Evolutionary conservation across 768 basidiomycete species (phyloP), one percentile per base, ranked within the genome.

Genomic region (Vararia minispora): DNA sequence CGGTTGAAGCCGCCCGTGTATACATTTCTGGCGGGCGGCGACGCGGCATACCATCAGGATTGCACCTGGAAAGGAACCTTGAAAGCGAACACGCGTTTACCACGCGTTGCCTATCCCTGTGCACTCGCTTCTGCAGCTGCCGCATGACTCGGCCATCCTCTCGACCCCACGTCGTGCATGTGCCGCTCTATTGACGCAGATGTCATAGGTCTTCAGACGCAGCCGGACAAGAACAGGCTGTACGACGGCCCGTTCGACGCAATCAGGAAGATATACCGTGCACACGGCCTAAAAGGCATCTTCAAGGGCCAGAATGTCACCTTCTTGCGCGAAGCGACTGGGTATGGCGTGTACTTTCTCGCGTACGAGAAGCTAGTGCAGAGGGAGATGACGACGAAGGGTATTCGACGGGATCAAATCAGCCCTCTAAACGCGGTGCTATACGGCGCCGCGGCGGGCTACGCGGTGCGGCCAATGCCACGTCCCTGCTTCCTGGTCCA

Each of bases 231-330:
- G 9, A 81, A 82, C n/a, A 79, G 72, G 4, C 53, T 71, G 21
- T 97, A 91, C 60, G 62, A 60, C 7, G 94, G 94, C 1, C 92
- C 94, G 12, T 73, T 76, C 51, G 86, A 94, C 58, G 91, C 90
- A 28, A 77, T 90, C 39, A 76, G 67, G 55, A 91, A 91, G 58
- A 90, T 97, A 40, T 80, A 73, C 47, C 60, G 66, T 5, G 62
- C 69, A 21, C 68, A 87, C 44, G 92, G 94, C 17, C 66, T 95
- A 42, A 62, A 72, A 6, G 92, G 88, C 0, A 71, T 98, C 36
- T 95, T 83, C 69, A 94, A 95, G 58, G 94, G 92, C 21, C 92
- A 97, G 57, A 75, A 69, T 23, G 76, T 90, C 5, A 97, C 94
- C 2, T 72, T 98, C 46, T 66, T 76, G 43, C 81, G 88, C 42